Conservation (phyloP, 495 filamentous ascomycete genomes). For the Hypoxylon fuscum region DNA sequence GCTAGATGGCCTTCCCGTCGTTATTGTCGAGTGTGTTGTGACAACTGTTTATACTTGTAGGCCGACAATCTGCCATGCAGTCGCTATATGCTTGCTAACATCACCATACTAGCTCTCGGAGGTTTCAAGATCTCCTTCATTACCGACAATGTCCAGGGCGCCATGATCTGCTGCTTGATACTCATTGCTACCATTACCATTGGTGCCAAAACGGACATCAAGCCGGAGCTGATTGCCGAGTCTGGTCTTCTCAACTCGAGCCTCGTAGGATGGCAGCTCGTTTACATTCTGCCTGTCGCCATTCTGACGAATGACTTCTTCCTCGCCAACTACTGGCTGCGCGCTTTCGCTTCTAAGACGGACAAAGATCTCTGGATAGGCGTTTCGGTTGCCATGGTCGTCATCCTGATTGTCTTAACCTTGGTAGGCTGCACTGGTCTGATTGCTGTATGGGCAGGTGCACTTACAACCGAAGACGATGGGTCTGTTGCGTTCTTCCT, state of each 20-base stretch:
- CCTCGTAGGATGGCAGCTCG: constrained; percentile 77
- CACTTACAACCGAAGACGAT: constrained; percentile 62
- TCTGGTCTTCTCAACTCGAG: constrained; percentile 68
- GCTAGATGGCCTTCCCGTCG: constrained; percentile 72
- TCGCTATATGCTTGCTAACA: constrained; percentile 19
- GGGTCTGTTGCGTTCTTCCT: constrained; percentile 78
- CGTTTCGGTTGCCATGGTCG: constrained; percentile 67
- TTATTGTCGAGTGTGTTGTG: constrained; percentile 75
- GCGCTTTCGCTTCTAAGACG: constrained; percentile 80
- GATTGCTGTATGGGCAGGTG: constrained; percentile 77
- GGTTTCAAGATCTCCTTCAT: constrained; percentile 81
- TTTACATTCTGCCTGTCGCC: constrained; percentile 79
- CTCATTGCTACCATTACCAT: constrained; percentile 75
- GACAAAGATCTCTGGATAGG: constrained; percentile 80
- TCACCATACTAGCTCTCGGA: constrained; percentile 64
- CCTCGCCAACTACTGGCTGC: constrained; percentile 79
- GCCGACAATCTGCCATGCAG: constrained; percentile 23
- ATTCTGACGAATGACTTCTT: constrained; percentile 83
- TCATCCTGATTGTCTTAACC: constrained; percentile 68
- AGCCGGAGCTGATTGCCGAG: constrained; percentile 67
- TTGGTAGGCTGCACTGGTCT: constrained; percentile 74
- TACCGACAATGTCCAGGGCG: constrained; percentile 80
- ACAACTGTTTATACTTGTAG: constrained; percentile 82
- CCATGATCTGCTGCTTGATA: constrained; percentile 74
- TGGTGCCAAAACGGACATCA: constrained; percentile 73